A percentile compares a stretch with the other conserved stretches of the same genome.
Evolutionary conservation across 306 rosid genomes (phyloP).

Genomic region (Vachellia collinsii): DNA sequence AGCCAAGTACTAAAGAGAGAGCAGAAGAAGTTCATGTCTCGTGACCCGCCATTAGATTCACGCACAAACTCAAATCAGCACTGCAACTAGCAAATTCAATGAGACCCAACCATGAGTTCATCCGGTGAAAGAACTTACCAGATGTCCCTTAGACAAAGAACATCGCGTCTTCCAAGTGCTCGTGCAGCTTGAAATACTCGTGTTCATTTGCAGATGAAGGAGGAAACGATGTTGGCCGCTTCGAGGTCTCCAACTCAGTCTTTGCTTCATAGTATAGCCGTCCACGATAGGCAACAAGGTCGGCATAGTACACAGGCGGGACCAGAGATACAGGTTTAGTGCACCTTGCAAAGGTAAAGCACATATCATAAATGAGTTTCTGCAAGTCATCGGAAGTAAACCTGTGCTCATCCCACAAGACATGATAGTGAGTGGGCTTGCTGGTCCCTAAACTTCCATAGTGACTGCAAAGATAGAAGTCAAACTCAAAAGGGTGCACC

Average conservation of each 20-base stretch:
- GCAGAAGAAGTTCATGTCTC: constrained; percentile 2
- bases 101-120: not conserved
- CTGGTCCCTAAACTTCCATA: constrained; percentile 79
- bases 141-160: constrained; percentile 50
- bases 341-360: constrained; percentile 85
- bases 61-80: constrained; percentile 50
- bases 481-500: constrained; percentile 73
- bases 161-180: constrained; percentile 61
- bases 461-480: constrained; percentile 79
- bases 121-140: not conserved
- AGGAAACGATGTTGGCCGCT: constrained; percentile 38
- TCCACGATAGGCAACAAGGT: constrained; percentile 84
- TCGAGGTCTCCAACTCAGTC: constrained; percentile 40
- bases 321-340: constrained; percentile 82
- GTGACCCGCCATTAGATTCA: constrained; percentile 52
- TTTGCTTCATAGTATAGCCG: constrained; percentile 64
- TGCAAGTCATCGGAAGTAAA: constrained; percentile 73
- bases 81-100: constrained; percentile 18
- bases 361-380: constrained; percentile 70
- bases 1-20: not conserved
- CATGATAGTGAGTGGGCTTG: constrained; percentile 85
- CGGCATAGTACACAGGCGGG: constrained; percentile 87
- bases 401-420: constrained; percentile 73
- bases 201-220: constrained; percentile 43
- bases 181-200: constrained; percentile 55